Conservation (phyloP, 2,329 filamentous ascomycete species). For the Allantophomopsis lycopodina region DNA sequence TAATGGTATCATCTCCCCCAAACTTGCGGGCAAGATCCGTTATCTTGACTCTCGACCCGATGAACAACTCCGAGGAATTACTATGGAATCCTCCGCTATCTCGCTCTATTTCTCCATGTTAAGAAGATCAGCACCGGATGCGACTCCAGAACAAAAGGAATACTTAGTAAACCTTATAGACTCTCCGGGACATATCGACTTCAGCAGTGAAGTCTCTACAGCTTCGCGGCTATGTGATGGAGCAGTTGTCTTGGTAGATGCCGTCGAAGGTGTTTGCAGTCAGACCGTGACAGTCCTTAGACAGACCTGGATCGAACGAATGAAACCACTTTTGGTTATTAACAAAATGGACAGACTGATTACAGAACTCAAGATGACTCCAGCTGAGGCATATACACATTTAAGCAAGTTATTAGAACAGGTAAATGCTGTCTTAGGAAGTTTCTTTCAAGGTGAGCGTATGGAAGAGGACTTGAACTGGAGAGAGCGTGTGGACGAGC, state of each 20-base stretch:
- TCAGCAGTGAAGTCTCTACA: slow-evolving; percentile 95
- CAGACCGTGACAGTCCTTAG: slow-evolving; percentile 94
- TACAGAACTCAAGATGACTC: slow-evolving; percentile 89
- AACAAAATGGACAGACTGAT: slow-evolving; percentile 97
- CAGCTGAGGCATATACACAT: slow-evolving; percentile 78
- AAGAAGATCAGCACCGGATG: slow-evolving; percentile 55
- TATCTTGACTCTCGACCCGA: slow-evolving; percentile 95
- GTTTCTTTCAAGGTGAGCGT: slow-evolving; percentile 92
- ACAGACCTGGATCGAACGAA: slow-evolving; percentile 89
- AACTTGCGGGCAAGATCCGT: slow-evolving; percentile 92
- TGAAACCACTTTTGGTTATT: slow-evolving; percentile 88
- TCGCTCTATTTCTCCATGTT: slow-evolving; percentile 92
- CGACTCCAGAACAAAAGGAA: slow-evolving; percentile 61
- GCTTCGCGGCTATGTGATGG: slow-evolving; percentile 91
- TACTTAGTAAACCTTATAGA: slow-evolving; percentile 97
- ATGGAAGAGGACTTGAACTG: slow-evolving; percentile 98
- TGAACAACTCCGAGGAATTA: slow-evolving; percentile 91
- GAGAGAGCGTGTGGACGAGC: slow-evolving; percentile 85
- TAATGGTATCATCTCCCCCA: slow-evolving; percentile 98
- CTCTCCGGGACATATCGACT: slow-evolving; percentile 96
- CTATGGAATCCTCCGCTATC: slow-evolving; percentile 99
- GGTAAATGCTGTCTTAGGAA: slow-evolving; percentile 92
- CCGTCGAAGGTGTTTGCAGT: slow-evolving; percentile 94
- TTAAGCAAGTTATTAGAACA: slow-evolving; percentile 83
- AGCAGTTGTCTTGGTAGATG: slow-evolving; percentile 86